A percentile compares a stretch with the other conserved stretches of the same genome.
These are phyloP conservation scores for Lineolata rhizophorae DNA, from an alignment of 495 filamentous ascomycete species.

Conservation along the genomic window DNA sequence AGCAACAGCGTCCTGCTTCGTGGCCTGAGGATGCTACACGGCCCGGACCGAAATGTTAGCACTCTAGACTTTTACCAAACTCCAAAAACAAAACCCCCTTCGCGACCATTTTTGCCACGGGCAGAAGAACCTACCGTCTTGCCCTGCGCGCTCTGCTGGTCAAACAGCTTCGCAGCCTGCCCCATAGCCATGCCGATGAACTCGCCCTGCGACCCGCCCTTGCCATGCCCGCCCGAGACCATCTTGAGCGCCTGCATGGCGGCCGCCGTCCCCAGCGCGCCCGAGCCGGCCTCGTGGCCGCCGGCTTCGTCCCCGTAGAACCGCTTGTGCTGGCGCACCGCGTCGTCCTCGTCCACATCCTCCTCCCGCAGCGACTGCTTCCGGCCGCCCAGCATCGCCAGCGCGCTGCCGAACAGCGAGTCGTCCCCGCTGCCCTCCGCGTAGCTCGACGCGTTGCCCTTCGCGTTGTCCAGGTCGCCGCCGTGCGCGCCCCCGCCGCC, in stretches of 20 bases:
- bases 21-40: conserved; percentile 16
- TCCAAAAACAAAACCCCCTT: too few species aligned
- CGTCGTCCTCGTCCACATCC: conserved; percentile 33
- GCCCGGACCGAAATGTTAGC: too few species aligned
- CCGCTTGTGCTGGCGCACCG: conserved; percentile 31
- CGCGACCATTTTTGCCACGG: too few species aligned
- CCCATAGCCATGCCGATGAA: conserved; percentile 48
- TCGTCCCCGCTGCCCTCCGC: conserved; percentile 25
- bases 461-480: conserved; percentile 14
- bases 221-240: conserved; percentile 24
- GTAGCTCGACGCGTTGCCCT: conserved; percentile 11
- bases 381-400: conserved; percentile 24
- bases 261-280: conserved; percentile 32
- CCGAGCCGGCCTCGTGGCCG: conserved; percentile 9
- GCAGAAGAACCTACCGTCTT: conserved; percentile 3
- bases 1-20: conserved; percentile 39
- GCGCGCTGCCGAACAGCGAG: conserved; percentile 25
- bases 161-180: conserved; percentile 43
- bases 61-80: too few species aligned
- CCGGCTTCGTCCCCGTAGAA: conserved; percentile 25
- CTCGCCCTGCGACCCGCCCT: conserved; percentile 12
- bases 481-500: conserved; percentile 12
- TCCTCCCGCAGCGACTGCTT: conserved; percentile 22
- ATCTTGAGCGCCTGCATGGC: conserved; percentile 50
- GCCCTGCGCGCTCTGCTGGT: conserved; percentile 25